These are phyloP conservation scores for Oemleria cerasiformis DNA, from an alignment of 306 rosid species.

Conservation along the genomic window DNA sequence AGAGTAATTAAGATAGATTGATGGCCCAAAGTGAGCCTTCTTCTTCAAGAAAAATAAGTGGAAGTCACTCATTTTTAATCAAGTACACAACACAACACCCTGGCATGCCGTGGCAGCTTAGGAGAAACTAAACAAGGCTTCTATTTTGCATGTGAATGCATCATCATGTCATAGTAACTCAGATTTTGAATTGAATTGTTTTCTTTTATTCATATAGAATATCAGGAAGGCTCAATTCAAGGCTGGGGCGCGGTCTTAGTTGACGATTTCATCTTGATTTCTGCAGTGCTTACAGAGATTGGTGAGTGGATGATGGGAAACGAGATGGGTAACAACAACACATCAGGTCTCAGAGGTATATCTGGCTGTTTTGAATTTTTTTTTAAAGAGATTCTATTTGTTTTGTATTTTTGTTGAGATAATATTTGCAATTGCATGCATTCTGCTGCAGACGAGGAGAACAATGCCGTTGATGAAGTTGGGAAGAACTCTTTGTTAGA, in stretches of 20 bases:
- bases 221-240: too few relatives aligned
- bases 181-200: constrained; percentile 16
- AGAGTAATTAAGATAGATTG: constrained; percentile 14
- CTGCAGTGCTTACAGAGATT: constrained; percentile 51
- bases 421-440: not conserved
- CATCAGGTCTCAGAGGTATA: constrained; percentile 66
- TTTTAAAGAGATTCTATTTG: constrained; percentile 1
- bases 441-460: not conserved
- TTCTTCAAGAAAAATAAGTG: constrained; percentile 39
- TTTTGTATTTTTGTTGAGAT: not conserved
- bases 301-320: constrained; percentile 65
- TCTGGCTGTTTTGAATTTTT: not conserved
- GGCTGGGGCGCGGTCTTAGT: too few relatives aligned
- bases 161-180: constrained; percentile 58
- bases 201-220: not conserved
- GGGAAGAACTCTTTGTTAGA: constrained; percentile 25
- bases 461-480: constrained; percentile 34
- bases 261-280: not conserved
- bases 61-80: constrained; percentile 24
- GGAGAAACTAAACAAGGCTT: constrained; percentile 36
- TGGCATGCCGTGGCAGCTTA: constrained; percentile 42
- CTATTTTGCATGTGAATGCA: constrained; percentile 43
- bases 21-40: constrained; percentile 41
- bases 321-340: constrained; percentile 82
- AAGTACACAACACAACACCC: constrained; percentile 36